Conservation (phyloP, 2,329 filamentous ascomycete genomes). For the Trichoderma brevicompactum region DNA sequence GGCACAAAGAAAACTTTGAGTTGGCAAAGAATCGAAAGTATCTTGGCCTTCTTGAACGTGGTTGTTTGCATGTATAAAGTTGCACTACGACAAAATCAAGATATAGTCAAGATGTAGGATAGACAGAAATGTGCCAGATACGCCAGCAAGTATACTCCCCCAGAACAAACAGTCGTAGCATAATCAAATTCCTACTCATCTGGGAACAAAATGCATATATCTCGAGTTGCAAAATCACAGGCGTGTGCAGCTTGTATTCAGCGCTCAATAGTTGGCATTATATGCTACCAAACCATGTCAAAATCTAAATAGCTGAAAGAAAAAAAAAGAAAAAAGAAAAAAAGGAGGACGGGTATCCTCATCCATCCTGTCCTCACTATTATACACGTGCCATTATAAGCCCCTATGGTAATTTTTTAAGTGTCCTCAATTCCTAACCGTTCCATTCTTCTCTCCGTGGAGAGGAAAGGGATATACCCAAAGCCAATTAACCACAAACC, state of each 20-base stretch:
- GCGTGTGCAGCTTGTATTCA: neutral
- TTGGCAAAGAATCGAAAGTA: neutral
- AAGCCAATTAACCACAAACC: slow-evolving; percentile 15
- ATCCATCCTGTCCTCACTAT: slow-evolving; percentile 12
- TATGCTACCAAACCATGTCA: neutral
- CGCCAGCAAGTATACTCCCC: no score
- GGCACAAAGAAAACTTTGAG: neutral
- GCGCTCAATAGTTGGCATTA: neutral
- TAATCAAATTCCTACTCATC: no score
- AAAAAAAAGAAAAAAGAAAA: neutral
- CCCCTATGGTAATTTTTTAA: slow-evolving; percentile 2
- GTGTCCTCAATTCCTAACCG: slow-evolving; percentile 12
- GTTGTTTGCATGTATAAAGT: neutral
- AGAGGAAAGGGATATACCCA: slow-evolving; percentile 10
- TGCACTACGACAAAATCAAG: no score
- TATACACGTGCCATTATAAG: slow-evolving; percentile 22
- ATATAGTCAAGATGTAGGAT: neutral
- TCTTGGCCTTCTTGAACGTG: neutral
- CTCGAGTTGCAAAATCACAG: neutral
- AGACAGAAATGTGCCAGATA: neutral
- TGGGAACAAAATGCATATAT: no score
- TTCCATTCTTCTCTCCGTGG: neutral
- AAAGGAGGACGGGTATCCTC: neutral
- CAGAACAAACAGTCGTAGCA: no score
- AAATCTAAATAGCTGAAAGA: neutral